These are phyloP conservation scores for Boletus sp. DNA, from an alignment of 768 basidiomycete species.

Conservation along the genomic window DNA sequence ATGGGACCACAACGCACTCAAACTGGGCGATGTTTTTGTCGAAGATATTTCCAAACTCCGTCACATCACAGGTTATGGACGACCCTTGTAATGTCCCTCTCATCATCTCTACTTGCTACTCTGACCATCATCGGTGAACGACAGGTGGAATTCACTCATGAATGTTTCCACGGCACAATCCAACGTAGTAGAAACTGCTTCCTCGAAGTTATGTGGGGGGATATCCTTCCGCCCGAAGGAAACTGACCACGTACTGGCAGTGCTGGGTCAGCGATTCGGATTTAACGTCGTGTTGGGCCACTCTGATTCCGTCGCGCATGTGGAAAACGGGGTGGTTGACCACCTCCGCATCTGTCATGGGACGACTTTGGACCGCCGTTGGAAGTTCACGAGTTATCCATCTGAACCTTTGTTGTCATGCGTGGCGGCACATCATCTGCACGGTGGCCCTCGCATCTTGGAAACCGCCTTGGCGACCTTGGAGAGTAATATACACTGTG, in stretches of 20 bases:
- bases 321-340: conserved; percentile 1
- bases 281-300: neutral
- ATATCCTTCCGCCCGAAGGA: neutral
- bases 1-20: neutral
- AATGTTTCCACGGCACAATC: neutral
- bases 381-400: conserved; percentile 8
- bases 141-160: neutral
- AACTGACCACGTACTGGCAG: neutral
- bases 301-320: neutral
- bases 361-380: neutral
- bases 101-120: neutral
- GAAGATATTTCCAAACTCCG: neutral
- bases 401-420: conserved; percentile 10
- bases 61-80: neutral
- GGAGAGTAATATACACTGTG: neutral
- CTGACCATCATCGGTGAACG: neutral
- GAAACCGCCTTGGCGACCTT: neutral
- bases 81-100: neutral
- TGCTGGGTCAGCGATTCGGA: neutral
- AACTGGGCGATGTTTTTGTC: neutral
- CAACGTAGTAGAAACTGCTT: neutral
- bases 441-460: neutral
- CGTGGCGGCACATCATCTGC: neutral
- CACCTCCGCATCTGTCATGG: conserved; percentile 9
- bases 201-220: neutral